These are phyloP conservation scores for Paramecium primaurelia DNA, from an alignment of 73 alveolate genomes.

Conservation along the genomic window DNA sequence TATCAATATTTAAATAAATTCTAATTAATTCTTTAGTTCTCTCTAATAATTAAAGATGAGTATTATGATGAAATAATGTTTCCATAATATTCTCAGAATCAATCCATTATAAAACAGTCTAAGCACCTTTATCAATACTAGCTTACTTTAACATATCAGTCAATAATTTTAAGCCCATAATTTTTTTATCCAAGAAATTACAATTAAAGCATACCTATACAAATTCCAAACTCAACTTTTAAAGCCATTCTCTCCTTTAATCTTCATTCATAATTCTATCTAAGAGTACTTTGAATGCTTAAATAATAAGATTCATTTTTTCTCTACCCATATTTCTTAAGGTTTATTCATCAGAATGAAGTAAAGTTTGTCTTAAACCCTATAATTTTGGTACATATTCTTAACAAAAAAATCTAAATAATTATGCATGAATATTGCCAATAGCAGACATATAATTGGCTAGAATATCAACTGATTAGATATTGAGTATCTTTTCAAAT, in stretches of 20 bases:
- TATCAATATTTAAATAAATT: background rate
- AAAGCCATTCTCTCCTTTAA: conserved; percentile 10
- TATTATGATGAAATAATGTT: background rate
- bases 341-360: background rate
- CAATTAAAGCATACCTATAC: conserved; percentile 14
- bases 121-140: background rate
- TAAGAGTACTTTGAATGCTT: background rate
- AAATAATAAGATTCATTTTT: background rate
- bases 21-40: background rate
- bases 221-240: conserved; percentile 15
- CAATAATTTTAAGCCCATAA: conserved; percentile 25
- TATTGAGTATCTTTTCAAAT: background rate
- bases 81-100: background rate
- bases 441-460: conserved; percentile 16
- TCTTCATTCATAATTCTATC: conserved; percentile 41
- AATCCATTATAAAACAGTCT: background rate
- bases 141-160: background rate
- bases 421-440: conserved; percentile 25
- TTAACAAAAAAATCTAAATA: background rate
- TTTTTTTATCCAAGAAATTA: conserved; percentile 5
- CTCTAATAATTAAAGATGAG: background rate
- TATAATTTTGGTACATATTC: background rate
- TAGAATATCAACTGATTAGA: background rate
- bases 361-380: background rate
- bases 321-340: conserved; percentile 45